phyloP scores from a whole-genome alignment of 768 basidiomycete species.

The Mycena latifolia region DNA sequence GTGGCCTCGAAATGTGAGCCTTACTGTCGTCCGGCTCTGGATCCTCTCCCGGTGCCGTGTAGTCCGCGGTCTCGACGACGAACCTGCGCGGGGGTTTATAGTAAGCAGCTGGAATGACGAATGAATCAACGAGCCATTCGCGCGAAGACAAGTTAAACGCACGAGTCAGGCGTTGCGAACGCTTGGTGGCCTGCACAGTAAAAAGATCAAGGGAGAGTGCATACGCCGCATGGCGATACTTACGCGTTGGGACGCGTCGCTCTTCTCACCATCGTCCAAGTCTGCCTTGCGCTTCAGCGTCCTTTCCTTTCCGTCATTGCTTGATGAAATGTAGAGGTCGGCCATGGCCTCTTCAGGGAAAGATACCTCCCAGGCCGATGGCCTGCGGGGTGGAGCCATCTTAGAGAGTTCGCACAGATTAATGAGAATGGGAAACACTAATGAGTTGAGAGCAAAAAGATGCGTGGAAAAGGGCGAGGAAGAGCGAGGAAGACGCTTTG shows the following conservation, averaged over 20 bases:
- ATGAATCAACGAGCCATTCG: too few relatives aligned
- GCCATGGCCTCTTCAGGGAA: slow-evolving; percentile 57
- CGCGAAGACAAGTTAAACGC: not conserved
- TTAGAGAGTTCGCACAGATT: not conserved
- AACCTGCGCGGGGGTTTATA: slow-evolving; percentile 50
- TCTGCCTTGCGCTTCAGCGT: slow-evolving; percentile 40
- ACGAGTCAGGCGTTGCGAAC: slow-evolving; percentile 38
- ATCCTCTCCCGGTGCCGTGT: slow-evolving; percentile 32
- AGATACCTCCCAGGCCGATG: slow-evolving; percentile 67
- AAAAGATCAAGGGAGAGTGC: not conserved
- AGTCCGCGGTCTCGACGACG: slow-evolving; percentile 46
- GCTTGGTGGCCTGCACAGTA: slow-evolving; percentile 43
- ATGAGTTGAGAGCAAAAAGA: too few relatives aligned
- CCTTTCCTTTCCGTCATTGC: not conserved
- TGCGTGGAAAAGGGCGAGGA: too few relatives aligned
- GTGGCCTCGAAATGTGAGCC: not conserved
- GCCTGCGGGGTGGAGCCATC: slow-evolving; percentile 55
- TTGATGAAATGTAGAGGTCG: not conserved
- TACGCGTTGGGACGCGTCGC: slow-evolving; percentile 22
- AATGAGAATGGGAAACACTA: too few relatives aligned
- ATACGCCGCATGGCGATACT: not conserved
- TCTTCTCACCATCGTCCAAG: not conserved
- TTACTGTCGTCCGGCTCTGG: not conserved
- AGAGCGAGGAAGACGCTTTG: too few relatives aligned
- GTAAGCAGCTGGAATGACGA: slow-evolving; percentile 51